Conservation (phyloP, 257 asterid species). For the Capsicum chinense region DNA sequence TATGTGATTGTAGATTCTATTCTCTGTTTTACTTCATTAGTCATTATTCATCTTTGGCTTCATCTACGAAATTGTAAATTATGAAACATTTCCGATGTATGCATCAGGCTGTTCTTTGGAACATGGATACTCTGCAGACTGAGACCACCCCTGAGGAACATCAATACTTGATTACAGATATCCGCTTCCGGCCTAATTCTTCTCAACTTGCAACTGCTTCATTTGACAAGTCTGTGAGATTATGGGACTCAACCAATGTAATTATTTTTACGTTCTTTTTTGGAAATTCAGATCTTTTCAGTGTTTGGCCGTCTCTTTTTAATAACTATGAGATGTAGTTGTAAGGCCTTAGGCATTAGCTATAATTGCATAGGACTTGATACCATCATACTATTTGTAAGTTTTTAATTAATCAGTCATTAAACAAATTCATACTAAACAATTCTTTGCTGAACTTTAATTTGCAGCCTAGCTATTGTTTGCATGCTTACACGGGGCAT, state of each 20-base stretch:
- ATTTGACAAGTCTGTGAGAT: slow-evolving; percentile 37
- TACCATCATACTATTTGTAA: not conserved
- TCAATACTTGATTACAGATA: slow-evolving; percentile 36
- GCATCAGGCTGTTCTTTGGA: slow-evolving; percentile 38
- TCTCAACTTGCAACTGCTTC: slow-evolving; percentile 39
- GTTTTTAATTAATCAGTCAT: not conserved
- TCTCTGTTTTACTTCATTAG: slow-evolving; percentile 4
- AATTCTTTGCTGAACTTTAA: not conserved
- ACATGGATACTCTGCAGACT: slow-evolving; percentile 36
- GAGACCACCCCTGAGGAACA: slow-evolving; percentile 40
- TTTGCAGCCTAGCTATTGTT: slow-evolving; percentile 37
- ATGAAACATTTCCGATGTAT: not conserved
- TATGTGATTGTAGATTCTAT: slow-evolving; percentile 20
- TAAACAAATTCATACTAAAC: not conserved
- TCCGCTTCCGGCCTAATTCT: slow-evolving; percentile 39
- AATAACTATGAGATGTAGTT: not conserved
- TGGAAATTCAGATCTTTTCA: not conserved
- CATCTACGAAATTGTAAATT: slow-evolving; percentile 9
- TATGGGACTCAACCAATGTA: slow-evolving; percentile 36
- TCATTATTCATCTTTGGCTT: not conserved
- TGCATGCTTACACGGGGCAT: slow-evolving; percentile 34
- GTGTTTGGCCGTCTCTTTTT: not conserved
- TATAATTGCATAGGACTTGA: slow-evolving; percentile 5
- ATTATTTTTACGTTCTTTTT: not conserved
- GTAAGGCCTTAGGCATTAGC: not conserved